These are phyloP conservation scores for Rosa chinensis DNA, from an alignment of 306 rosid species.

Conservation along the genomic window DNA sequence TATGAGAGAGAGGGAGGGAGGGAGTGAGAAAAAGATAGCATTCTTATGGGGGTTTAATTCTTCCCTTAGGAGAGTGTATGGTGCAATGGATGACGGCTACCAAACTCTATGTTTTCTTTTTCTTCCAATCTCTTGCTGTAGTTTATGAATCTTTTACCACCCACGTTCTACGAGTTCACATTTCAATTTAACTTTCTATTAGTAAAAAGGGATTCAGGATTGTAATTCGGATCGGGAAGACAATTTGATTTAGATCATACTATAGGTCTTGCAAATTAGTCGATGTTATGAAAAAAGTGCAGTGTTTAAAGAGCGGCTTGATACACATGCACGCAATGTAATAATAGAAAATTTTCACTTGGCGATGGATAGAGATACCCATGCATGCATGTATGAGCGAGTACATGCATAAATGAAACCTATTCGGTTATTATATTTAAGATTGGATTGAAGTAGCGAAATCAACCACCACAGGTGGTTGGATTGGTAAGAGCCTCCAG, in stretches of 20 bases:
- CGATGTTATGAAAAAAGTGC: not conserved
- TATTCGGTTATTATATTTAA: not conserved
- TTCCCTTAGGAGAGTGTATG: slow-evolving; percentile 28
- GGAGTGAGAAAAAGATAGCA: slow-evolving; percentile 21
- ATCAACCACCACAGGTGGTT: too few species aligned
- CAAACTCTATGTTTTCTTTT: slow-evolving; percentile 29
- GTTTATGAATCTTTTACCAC: slow-evolving; percentile 5
- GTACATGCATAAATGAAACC: not conserved
- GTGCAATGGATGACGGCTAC: slow-evolving; percentile 71
- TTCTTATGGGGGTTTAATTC: slow-evolving; percentile 27
- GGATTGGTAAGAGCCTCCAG: too few species aligned
- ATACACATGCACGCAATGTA: not conserved
- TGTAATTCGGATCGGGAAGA: not conserved
- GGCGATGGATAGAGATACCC: not conserved
- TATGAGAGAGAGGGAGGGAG: slow-evolving; percentile 23
- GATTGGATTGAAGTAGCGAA: not conserved
- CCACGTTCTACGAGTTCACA: not conserved
- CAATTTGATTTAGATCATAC: not conserved
- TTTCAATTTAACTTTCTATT: not conserved
- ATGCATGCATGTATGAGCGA: not conserved
- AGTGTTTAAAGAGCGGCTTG: not conserved
- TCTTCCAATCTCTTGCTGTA: not conserved
- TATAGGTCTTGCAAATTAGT: not conserved
- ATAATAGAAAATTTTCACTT: not conserved
- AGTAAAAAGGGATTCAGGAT: not conserved